Evolutionary conservation across 306 rosid species (phyloP), one percentile per base, ranked within the genome.

Genomic region (Vachellia pachyceras): DNA sequence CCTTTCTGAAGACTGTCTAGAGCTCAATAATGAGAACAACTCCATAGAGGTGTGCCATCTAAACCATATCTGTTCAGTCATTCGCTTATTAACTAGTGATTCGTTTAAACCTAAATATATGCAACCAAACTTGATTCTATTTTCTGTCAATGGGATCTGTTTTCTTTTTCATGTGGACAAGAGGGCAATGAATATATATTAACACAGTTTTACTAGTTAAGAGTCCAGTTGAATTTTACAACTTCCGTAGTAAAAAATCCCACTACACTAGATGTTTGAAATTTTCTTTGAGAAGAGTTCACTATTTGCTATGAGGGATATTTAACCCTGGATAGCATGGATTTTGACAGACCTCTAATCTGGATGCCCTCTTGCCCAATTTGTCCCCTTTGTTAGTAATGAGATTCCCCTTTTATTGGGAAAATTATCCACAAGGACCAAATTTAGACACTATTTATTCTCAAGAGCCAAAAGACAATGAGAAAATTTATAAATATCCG

Each of bases 41-140:
- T 64, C 77, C 79, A 25, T 87, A 29, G 14, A 77, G 88, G 92
- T 88, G 5, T n/a, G 83, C 69, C 85, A 80, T 80, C 72, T 64
- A 50, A 69, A 55, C 58, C 76, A 73, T 63, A 72, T 46, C 37
- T 73, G 29, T 78, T 61, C 22, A 40, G 41, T 68, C 58, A 40
- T 25, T 57, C 45, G 18, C 52, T 63, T 49, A 10, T 66, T 13
- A 10, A 47, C 40, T 41, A 44, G 46, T 23, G 9, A 35, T 69
- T 79, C 57, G 33, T 29, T 29, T 29, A 29, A 29, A 29, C 33
- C 33, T 29, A 29, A 29, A 29, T 29, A 29, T 2, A 29, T 69
- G 73, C 36, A 69, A 11, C 18, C 73, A 20, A 69, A 5, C 52
- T 10, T 41, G 73, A 40, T 69, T 69, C 18, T 5, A 41, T 69